Evolutionary conservation across 345 rosid species (phyloP).

Genomic region (Camelina sativa): DNA sequence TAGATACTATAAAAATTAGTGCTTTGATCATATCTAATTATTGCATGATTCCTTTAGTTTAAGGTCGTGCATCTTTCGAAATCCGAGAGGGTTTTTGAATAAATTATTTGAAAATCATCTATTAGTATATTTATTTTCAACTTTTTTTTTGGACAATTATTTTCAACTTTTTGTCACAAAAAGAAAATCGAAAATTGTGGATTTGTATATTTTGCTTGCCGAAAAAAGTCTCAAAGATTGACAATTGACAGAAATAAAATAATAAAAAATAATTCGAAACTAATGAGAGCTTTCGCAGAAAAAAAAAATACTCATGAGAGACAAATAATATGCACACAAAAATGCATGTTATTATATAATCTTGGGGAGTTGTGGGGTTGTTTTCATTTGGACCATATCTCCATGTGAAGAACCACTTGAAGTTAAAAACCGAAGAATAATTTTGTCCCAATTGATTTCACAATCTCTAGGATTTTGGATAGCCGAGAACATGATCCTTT

Average conservation of each 20-base stretch:
- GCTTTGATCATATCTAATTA: slow-evolving; percentile 49
- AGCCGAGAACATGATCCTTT: slow-evolving; percentile 39
- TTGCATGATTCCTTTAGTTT: slow-evolving; percentile 45
- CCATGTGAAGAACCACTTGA: slow-evolving; percentile 41
- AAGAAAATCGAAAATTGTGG: background rate
- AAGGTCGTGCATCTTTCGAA: slow-evolving; percentile 51
- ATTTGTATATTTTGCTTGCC: slow-evolving; percentile 17
- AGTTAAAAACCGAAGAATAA: slow-evolving; percentile 37
- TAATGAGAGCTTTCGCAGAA: slow-evolving; percentile 2
- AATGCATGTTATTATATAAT: slow-evolving; percentile 24
- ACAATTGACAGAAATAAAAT: slow-evolving; percentile 14
- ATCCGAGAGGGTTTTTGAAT: slow-evolving; percentile 52
- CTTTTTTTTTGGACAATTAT: background rate
- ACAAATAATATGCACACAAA: slow-evolving; percentile 13
- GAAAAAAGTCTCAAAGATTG: slow-evolving; percentile 17
- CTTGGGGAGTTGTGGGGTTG: slow-evolving; percentile 38
- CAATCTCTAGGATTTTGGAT: slow-evolving; percentile 39
- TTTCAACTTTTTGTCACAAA: background rate
- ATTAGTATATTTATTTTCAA: background rate
- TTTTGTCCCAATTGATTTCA: slow-evolving; percentile 31
- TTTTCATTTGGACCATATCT: slow-evolving; percentile 45
- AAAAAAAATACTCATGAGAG: too few relatives aligned
- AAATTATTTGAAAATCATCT: slow-evolving; percentile 28
- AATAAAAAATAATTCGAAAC: slow-evolving; percentile 15
- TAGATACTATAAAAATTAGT: slow-evolving; percentile 38